A percentile compares a stretch with the other conserved stretches of the same genome.
Conservation (phyloP, 2,329 filamentous ascomycete species). For the Tolypocladium sp. region DNA sequence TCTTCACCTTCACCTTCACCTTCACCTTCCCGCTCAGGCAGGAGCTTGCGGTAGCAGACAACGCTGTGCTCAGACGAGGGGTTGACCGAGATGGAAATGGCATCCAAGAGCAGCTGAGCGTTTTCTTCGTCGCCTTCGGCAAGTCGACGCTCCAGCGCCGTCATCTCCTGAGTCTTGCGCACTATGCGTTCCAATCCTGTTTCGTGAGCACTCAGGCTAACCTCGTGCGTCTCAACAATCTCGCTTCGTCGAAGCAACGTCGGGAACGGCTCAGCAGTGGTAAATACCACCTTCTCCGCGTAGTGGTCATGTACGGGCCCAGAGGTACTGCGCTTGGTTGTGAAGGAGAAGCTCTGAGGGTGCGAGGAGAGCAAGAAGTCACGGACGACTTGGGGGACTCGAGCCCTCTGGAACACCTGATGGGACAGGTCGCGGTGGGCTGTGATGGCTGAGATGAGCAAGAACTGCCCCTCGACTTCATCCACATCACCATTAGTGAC, state of each 20-base stretch:
- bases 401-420: conserved; percentile 79
- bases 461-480: conserved; percentile 82
- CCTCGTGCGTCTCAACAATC: conserved; percentile 59
- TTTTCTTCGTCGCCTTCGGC: conserved; percentile 63
- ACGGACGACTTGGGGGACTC: conserved; percentile 72
- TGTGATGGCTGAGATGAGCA: conserved; percentile 73
- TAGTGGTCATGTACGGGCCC: conserved; percentile 64
- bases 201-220: conserved; percentile 65
- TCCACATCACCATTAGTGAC: conserved; percentile 60
- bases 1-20: conserved; percentile 27
- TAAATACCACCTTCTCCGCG: conserved; percentile 77
- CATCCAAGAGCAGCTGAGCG: conserved; percentile 61
- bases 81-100: conserved; percentile 69
- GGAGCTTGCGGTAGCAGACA: conserved; percentile 64
- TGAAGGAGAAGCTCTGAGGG: conserved; percentile 71
- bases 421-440: conserved; percentile 75
- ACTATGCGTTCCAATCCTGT: conserved; percentile 87
- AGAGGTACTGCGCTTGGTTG: conserved; percentile 59
- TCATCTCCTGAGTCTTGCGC: conserved; percentile 82
- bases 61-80: conserved; percentile 67
- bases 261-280: conserved; percentile 77
- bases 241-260: conserved; percentile 85
- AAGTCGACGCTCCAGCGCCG: conserved; percentile 64
- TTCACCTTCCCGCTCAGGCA: conserved; percentile 43
- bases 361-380: conserved; percentile 76